phyloP scores from a whole-genome alignment of 1,139 yeast species.

The Yamadazyma triangularis region DNA sequence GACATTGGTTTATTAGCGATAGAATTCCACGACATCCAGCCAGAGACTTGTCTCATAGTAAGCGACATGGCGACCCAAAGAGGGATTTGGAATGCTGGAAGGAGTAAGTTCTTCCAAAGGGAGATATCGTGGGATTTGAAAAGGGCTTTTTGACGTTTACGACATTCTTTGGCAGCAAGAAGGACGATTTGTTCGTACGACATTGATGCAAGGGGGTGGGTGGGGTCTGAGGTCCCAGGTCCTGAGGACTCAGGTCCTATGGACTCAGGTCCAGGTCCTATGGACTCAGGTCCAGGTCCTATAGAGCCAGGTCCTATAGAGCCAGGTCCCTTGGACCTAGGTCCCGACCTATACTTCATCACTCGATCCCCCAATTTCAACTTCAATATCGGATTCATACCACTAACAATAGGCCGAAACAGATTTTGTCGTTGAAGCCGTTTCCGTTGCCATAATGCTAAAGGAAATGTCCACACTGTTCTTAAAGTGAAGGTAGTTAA shows the following conservation, averaged over 20 bases:
- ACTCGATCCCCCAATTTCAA: conserved; percentile 64
- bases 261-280: no score
- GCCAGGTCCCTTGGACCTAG: no score
- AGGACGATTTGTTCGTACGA: conserved; percentile 74
- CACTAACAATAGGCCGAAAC: conserved; percentile 63
- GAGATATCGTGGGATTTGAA: conserved; percentile 68
- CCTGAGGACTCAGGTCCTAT: no score
- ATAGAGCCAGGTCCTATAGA: no score
- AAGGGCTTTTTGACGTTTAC: conserved; percentile 65
- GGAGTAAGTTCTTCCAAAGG: conserved; percentile 68
- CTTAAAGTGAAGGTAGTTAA: conserved; percentile 64
- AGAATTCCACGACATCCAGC: conserved; percentile 58
- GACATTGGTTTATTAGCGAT: conserved; percentile 49
- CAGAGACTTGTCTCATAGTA: conserved; percentile 71
- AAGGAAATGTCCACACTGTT: conserved; percentile 66
- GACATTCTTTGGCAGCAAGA: conserved; percentile 69
- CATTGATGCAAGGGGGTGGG: conserved; percentile 43
- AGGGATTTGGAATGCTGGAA: conserved; percentile 83
- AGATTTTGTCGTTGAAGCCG: conserved; percentile 68
- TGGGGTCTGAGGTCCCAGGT: conserved; percentile 2
- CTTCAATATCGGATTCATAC: conserved; percentile 72
- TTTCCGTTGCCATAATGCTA: conserved; percentile 67
- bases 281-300: no score
- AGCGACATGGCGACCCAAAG: conserved; percentile 80
- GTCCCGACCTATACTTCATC: conserved; percentile 19